A percentile compares a stretch with the other conserved stretches of the same genome.
Evolutionary conservation across 805 yeast genomes (phyloP).

Genomic region (Candida arabinofermentans): DNA sequence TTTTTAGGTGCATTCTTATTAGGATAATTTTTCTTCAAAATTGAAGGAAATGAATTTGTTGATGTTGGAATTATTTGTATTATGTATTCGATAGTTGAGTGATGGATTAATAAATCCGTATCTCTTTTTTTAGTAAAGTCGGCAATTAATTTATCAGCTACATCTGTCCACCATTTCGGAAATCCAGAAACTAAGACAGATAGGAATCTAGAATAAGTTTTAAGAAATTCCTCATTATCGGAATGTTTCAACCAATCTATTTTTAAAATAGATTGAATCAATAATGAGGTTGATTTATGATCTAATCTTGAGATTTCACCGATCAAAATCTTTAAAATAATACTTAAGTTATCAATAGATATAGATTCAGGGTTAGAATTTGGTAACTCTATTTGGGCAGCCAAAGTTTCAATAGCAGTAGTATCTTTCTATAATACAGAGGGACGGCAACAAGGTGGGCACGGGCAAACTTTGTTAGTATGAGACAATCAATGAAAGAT

Average conservation of each 20-base stretch:
- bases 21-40: slow-evolving; percentile 65
- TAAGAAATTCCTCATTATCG: slow-evolving; percentile 34
- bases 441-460: too few relatives aligned
- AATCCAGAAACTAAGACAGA: slow-evolving; percentile 75
- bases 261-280: slow-evolving; percentile 60
- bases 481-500: slow-evolving; percentile 3
- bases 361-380: slow-evolving; percentile 49
- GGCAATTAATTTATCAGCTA: slow-evolving; percentile 61
- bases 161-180: slow-evolving; percentile 88
- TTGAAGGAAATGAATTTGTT: slow-evolving; percentile 55
- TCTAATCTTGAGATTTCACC: slow-evolving; percentile 68
- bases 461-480: neutral
- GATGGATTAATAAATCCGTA: slow-evolving; percentile 41
- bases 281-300: slow-evolving; percentile 43
- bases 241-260: slow-evolving; percentile 59
- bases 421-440: slow-evolving; percentile 39
- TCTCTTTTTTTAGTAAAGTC: slow-evolving; percentile 43
- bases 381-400: slow-evolving; percentile 57
- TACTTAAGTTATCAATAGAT: slow-evolving; percentile 45
- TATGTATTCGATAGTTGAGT: slow-evolving; percentile 60
- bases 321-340: slow-evolving; percentile 55
- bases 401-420: slow-evolving; percentile 52
- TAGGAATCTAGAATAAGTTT: slow-evolving; percentile 65
- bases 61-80: slow-evolving; percentile 79
- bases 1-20: slow-evolving; percentile 62